A percentile compares a stretch with the other conserved stretches of the same genome.
These are phyloP conservation scores for Poa pratensis DNA, from an alignment of 176 grass and related monocot species.

Conservation along the genomic window DNA sequence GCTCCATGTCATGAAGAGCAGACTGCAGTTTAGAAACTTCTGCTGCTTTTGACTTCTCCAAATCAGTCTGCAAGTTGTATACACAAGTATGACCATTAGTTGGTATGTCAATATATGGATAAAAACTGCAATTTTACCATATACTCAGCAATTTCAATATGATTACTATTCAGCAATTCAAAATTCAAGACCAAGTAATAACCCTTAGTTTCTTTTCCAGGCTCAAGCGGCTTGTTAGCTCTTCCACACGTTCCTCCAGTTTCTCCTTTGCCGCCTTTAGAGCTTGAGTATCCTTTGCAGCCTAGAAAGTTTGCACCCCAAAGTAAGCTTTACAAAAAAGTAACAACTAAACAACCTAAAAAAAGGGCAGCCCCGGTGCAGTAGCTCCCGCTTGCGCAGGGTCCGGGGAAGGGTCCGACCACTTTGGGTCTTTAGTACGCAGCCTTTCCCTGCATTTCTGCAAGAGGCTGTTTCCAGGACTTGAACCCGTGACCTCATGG, in stretches of 20 bases:
- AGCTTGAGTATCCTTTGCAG: constrained; percentile 79
- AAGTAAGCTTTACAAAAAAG: constrained; percentile 34
- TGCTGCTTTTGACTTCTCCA: constrained; percentile 71
- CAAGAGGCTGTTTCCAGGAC: no score
- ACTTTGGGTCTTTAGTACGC: no score
- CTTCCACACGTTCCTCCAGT: constrained; percentile 80
- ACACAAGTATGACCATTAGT: constrained; percentile 32
- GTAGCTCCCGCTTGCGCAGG: no score
- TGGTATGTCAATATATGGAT: constrained; percentile 32
- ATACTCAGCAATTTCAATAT: constrained; percentile 23
- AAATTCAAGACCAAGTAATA: constrained; percentile 40
- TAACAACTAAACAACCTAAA: constrained; percentile 17
- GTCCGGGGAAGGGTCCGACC: no score
- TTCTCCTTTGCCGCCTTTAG: constrained; percentile 84
- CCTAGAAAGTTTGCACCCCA: constrained; percentile 48
- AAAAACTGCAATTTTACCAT: constrained; percentile 17
- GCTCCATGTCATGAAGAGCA: constrained; percentile 67
- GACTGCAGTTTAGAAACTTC: constrained; percentile 72
- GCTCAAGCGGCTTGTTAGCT: constrained; percentile 57
- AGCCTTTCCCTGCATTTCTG: no score
- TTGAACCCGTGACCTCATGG: no score
- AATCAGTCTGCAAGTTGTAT: constrained; percentile 59
- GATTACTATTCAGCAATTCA: constrained; percentile 17
- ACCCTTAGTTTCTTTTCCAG: constrained; percentile 74
- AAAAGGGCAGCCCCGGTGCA: no score